phyloP scores from a whole-genome alignment of 768 basidiomycete genomes.

The Tricholoma matsutake region DNA sequence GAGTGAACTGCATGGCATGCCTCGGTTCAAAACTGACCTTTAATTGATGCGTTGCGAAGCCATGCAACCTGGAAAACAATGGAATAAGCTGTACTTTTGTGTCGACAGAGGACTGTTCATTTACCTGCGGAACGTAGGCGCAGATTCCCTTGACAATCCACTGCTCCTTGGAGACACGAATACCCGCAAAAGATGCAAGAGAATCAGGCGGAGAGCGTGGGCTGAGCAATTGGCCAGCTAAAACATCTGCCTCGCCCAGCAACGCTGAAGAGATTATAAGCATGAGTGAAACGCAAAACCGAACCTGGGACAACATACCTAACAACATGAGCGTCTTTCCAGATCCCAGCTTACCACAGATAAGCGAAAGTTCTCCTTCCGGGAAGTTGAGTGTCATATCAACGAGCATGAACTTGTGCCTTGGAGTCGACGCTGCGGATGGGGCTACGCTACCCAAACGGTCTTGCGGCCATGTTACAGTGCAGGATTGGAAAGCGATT shows the following conservation, averaged over 20 bases:
- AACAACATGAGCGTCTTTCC: conserved; percentile 87
- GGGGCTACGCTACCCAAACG: conserved; percentile 46
- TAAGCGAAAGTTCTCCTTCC: conserved; percentile 69
- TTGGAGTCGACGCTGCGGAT: conserved; percentile 68
- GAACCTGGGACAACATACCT: conserved; percentile 31
- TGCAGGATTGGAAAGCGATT: conserved; percentile 80
- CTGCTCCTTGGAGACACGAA: conserved; percentile 43
- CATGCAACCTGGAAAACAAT: conserved; percentile 43
- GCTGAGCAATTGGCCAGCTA: conserved; percentile 77
- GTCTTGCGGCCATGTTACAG: conserved; percentile 88
- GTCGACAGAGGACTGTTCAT: conserved; percentile 31
- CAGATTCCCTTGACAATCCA: conserved; percentile 81
- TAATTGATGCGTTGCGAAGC: conserved; percentile 71
- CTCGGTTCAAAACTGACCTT: conserved; percentile 25
- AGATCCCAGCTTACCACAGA: conserved; percentile 87
- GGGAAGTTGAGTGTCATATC: conserved; percentile 81
- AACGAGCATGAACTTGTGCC: conserved; percentile 74
- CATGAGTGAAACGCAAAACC: conserved; percentile 6
- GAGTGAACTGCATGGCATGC: neutral
- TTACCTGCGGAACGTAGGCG: conserved; percentile 82
- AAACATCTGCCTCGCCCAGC: conserved; percentile 83
- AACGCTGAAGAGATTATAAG: conserved; percentile 45
- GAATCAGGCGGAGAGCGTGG: conserved; percentile 84
- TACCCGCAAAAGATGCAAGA: conserved; percentile 55
- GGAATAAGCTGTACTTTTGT: neutral